Conservation (phyloP, 495 filamentous ascomycete species). For the Penicillium silybi region DNA sequence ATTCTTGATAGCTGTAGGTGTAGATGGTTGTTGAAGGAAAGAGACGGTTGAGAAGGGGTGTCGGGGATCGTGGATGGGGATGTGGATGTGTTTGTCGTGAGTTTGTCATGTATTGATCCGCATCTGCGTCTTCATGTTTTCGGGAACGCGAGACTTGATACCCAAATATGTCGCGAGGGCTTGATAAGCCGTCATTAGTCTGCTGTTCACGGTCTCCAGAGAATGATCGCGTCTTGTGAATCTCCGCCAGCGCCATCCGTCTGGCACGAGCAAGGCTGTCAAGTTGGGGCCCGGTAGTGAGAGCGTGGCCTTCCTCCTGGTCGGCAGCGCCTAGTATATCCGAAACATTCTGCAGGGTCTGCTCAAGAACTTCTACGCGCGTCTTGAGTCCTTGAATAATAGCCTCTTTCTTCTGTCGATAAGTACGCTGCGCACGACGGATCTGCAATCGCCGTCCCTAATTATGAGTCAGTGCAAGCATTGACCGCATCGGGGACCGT, state of each 20-base stretch:
- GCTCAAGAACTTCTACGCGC: conserved; percentile 63
- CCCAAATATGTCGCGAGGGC: conserved; percentile 11
- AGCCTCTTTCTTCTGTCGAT: conserved; percentile 78
- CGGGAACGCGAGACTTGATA: conserved; percentile 13
- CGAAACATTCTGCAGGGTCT: conserved; percentile 66
- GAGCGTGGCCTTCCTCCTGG: neutral
- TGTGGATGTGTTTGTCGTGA: neutral
- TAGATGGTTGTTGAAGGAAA: conserved; percentile 24
- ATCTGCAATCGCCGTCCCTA: conserved; percentile 73
- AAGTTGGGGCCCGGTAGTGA: neutral
- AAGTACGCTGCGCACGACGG: conserved; percentile 79
- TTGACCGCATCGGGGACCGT: neutral
- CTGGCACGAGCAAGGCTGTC: conserved; percentile 11
- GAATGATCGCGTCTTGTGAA: conserved; percentile 1
- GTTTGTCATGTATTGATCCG: neutral
- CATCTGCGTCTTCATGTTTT: neutral
- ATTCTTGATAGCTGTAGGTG: conserved; percentile 52
- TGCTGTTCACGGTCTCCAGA: neutral
- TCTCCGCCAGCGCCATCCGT: conserved; percentile 18
- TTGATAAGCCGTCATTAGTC: neutral
- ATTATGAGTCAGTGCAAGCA: neutral
- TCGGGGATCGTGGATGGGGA: conserved; percentile 10
- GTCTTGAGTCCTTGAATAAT: conserved; percentile 69
- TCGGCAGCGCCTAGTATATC: conserved; percentile 47
- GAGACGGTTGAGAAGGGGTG: conserved; percentile 23